Evolutionary conservation across 345 rosid species (phyloP), one percentile per base, ranked within the genome.

Genomic region (Cardamine resedifolia): DNA sequence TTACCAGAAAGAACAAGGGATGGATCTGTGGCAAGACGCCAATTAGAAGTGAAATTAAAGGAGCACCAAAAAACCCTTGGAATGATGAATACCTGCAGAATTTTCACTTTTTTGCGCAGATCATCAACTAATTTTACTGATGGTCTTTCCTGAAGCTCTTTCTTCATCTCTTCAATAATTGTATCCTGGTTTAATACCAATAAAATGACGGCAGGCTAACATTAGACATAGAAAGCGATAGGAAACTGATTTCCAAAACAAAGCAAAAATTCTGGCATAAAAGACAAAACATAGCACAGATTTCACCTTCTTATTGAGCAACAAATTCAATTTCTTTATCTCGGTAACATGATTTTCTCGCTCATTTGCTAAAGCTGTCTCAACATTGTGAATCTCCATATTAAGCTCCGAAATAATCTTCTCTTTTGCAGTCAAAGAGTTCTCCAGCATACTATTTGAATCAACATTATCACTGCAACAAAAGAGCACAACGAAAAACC

Each of bases 41-140:
- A 70, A 3, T 21, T 36, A 30, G 28, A 23, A 39, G 24, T 14
- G 7, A 31, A 64, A 58, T 28, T 2, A 19, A 34, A 51, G 2
- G 57, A 58, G 73, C 11, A 65, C 41, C 69, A 58, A 26, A 41
- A 21, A 33, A 27, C 18, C 28, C 7, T 34, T 2, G 44, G 33
- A 51, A 67, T 11, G 27, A 30, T 26, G 18, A 44, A 48, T 85
- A 91, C 99, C 98, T 95, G 99, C 78, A 91, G 80, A 75, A 95
- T 91, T 86, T 95, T 95, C 79, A 95, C 96, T 86, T 95, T 92
- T 81, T 91, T 95, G 49, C 80, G 94, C 84, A 95, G 81, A 77
- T 95, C 99, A 76, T 95, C 99, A 72, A 95, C 96, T 81, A 90
- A 72, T 74, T 95, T 95, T 79, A 78, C 76, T 55, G 97, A 88